These are phyloP conservation scores for Tulasnella sp. DNA, from an alignment of 768 basidiomycete species.

Conservation along the genomic window DNA sequence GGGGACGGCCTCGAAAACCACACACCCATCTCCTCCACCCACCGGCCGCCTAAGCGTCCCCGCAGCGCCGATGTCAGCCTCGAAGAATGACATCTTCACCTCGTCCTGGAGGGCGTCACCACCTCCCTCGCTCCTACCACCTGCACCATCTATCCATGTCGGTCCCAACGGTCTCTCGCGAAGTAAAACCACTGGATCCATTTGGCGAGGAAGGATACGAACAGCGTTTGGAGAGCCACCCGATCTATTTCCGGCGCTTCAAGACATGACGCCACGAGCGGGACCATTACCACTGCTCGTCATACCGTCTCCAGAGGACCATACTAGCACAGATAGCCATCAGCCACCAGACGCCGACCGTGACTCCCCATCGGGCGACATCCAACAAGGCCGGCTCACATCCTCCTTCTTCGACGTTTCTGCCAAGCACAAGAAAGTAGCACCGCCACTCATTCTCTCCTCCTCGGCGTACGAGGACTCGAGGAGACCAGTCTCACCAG, in stretches of 20 bases:
- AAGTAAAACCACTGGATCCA: slow-evolving; percentile 33
- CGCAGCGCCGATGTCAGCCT: slow-evolving; percentile 13
- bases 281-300: slow-evolving; percentile 1
- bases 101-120: slow-evolving; percentile 30
- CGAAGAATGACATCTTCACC: slow-evolving; percentile 35
- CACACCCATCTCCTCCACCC: background rate
- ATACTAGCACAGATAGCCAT: background rate
- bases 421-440: slow-evolving; percentile 6
- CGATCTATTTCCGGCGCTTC: background rate
- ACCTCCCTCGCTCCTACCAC: slow-evolving; percentile 1
- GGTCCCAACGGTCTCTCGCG: slow-evolving; percentile 4
- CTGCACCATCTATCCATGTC: background rate
- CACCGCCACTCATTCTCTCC: slow-evolving; percentile 16
- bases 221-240: background rate
- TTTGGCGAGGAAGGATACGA: slow-evolving; percentile 16
- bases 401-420: slow-evolving; percentile 27
- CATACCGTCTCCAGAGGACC: background rate
- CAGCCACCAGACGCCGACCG: background rate
- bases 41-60: background rate
- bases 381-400: slow-evolving; percentile 16
- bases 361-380: background rate
- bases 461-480: slow-evolving; percentile 17
- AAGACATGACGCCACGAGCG: slow-evolving; percentile 25
- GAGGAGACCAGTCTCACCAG: slow-evolving; percentile 7
- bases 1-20: background rate